Evolutionary conservation across 352 stramenopile genomes (phyloP).

Genomic region (Aphanomyces invadans): DNA sequence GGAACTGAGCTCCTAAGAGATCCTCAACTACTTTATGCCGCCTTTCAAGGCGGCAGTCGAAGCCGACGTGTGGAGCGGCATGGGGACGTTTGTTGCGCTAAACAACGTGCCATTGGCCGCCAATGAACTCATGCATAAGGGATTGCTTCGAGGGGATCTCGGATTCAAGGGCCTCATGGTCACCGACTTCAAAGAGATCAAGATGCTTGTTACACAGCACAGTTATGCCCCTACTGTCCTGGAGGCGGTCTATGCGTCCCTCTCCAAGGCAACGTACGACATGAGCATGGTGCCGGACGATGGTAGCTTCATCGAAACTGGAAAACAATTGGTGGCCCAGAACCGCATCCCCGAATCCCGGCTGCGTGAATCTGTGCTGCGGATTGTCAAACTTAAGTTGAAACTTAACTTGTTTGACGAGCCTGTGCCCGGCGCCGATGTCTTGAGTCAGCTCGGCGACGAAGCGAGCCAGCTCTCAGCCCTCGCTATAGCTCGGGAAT

Average conservation of each 20-base stretch:
- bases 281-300: constrained; percentile 66
- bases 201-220: constrained; percentile 59
- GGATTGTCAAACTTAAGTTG: constrained; percentile 68
- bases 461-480: constrained; percentile 43
- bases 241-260: constrained; percentile 37
- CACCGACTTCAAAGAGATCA: constrained; percentile 80
- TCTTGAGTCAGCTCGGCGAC: constrained; percentile 43
- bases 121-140: neutral
- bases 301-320: constrained; percentile 29
- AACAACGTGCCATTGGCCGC: neutral
- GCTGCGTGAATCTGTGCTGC: constrained; percentile 45
- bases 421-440: constrained; percentile 39
- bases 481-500: constrained; percentile 66
- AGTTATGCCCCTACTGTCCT: constrained; percentile 31
- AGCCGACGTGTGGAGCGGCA: constrained; percentile 34
- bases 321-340: constrained; percentile 25
- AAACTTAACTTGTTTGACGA: constrained; percentile 64
- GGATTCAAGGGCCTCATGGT: constrained; percentile 65
- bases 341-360: constrained; percentile 32
- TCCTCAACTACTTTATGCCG: constrained; percentile 64
- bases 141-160: constrained; percentile 49
- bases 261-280: constrained; percentile 60
- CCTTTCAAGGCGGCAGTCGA: constrained; percentile 63
- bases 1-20: constrained; percentile 53
- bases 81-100: neutral